Conservation (phyloP, 768 basidiomycete genomes). For the Thelephora aurantiotincta region DNA sequence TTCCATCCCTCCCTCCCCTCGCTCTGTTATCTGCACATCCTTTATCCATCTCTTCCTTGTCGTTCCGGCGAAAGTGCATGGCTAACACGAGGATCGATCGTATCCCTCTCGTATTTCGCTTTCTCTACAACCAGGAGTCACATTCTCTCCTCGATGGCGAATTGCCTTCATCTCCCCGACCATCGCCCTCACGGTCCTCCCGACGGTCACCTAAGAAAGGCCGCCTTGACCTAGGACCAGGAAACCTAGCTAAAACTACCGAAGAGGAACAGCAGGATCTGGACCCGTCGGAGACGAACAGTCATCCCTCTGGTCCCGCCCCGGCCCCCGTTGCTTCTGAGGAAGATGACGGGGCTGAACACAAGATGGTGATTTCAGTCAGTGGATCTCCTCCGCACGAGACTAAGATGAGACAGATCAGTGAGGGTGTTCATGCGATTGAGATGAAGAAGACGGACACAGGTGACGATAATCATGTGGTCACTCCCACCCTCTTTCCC, state of each 20-base stretch:
- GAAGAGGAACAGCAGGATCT: conserved; percentile 1
- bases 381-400: conserved; percentile 62
- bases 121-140: conserved; percentile 3
- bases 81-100: background rate
- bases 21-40: background rate
- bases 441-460: conserved; percentile 24
- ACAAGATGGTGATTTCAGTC: conserved; percentile 1
- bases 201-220: conserved; percentile 50
- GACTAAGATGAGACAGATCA: conserved; percentile 67
- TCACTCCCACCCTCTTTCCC: background rate
- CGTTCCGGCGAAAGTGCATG: background rate
- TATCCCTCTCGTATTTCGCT: background rate
- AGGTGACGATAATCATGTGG: conserved; percentile 4
- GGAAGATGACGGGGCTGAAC: background rate
- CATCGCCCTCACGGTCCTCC: conserved; percentile 14
- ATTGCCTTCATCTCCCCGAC: conserved; percentile 5
- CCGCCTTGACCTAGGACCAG: conserved; percentile 19
- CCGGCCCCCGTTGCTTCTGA: conserved; percentile 13
- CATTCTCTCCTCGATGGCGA: conserved; percentile 5
- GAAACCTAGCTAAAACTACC: conserved; percentile 17
- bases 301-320: conserved; percentile 21
- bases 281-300: conserved; percentile 29
- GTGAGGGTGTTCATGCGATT: conserved; percentile 67
- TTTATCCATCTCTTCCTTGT: background rate
- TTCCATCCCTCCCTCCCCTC: background rate